These are phyloP conservation scores for Hypomyces rosellus DNA, from an alignment of 2,329 filamentous ascomycete genomes.

Conservation along the genomic window DNA sequence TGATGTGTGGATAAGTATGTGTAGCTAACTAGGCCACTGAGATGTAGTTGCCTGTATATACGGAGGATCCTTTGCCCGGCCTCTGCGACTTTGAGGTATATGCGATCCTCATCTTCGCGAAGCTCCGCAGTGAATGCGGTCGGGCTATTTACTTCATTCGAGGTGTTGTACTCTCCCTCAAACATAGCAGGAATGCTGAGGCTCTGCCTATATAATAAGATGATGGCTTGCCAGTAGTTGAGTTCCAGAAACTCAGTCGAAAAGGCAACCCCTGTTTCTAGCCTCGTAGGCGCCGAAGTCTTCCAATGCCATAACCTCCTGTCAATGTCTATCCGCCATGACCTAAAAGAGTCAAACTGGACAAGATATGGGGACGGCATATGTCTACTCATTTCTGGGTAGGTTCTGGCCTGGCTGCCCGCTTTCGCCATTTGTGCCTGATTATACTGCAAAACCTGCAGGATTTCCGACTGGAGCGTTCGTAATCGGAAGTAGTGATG, in stretches of 20 bases:
- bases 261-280: slow-evolving; percentile 81
- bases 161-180: slow-evolving; percentile 67
- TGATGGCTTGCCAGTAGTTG: slow-evolving; percentile 96
- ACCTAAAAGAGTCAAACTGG: slow-evolving; percentile 76
- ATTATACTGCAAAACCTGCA: slow-evolving; percentile 89
- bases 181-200: slow-evolving; percentile 79
- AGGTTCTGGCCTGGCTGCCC: slow-evolving; percentile 55
- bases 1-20: slow-evolving; percentile 95
- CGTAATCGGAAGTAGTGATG: slow-evolving; percentile 89
- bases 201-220: slow-evolving; percentile 91
- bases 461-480: slow-evolving; percentile 85
- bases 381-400: slow-evolving; percentile 69
- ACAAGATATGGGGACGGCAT: slow-evolving; percentile 80
- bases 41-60: slow-evolving; percentile 82
- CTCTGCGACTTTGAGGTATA: slow-evolving; percentile 92
- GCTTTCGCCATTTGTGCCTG: slow-evolving; percentile 74
- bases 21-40: slow-evolving; percentile 86
- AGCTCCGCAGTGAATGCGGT: slow-evolving; percentile 58
- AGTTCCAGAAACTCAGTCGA: slow-evolving; percentile 85
- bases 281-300: slow-evolving; percentile 66
- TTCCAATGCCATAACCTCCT: slow-evolving; percentile 81
- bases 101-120: slow-evolving; percentile 77
- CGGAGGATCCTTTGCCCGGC: slow-evolving; percentile 89
- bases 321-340: slow-evolving; percentile 86
- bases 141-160: slow-evolving; percentile 58